These are phyloP conservation scores for Amaranthus palmeri DNA, from an alignment of 148 eudicot species.

Conservation along the genomic window DNA sequence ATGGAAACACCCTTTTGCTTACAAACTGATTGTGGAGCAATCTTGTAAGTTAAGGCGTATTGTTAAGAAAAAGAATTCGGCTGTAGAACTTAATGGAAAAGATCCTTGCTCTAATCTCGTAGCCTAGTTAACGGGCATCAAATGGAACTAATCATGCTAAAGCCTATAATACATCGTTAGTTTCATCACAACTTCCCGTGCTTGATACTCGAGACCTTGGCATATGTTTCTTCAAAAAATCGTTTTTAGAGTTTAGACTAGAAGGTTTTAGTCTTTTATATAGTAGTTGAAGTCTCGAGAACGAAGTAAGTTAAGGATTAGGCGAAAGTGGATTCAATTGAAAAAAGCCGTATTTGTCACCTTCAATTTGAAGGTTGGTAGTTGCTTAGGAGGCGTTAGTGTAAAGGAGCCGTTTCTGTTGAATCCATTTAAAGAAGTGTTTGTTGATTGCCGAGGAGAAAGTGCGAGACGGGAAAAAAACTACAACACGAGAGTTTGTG, in stretches of 20 bases:
- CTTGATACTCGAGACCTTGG: no score
- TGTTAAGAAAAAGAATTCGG: conserved; percentile 13
- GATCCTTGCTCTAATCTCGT: conserved; percentile 32
- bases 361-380: not conserved
- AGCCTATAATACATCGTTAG: not conserved
- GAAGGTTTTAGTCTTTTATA: no score
- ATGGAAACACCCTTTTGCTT: conserved; percentile 41
- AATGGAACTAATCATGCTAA: not conserved
- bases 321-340: no score
- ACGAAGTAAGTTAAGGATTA: no score
- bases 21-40: conserved; percentile 40
- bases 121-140: conserved; percentile 13
- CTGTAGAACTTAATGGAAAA: conserved; percentile 12
- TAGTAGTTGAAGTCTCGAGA: no score
- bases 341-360: no score
- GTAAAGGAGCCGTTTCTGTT: not conserved
- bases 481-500: not conserved
- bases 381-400: not conserved
- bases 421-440: not conserved
- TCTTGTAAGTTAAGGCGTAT: conserved; percentile 38
- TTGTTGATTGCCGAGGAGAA: no score
- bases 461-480: not conserved
- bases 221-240: no score
- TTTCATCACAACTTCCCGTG: no score
- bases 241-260: no score